phyloP scores from a whole-genome alignment of 2,329 filamentous ascomycete genomes.

The Aspergillus sp. region DNA sequence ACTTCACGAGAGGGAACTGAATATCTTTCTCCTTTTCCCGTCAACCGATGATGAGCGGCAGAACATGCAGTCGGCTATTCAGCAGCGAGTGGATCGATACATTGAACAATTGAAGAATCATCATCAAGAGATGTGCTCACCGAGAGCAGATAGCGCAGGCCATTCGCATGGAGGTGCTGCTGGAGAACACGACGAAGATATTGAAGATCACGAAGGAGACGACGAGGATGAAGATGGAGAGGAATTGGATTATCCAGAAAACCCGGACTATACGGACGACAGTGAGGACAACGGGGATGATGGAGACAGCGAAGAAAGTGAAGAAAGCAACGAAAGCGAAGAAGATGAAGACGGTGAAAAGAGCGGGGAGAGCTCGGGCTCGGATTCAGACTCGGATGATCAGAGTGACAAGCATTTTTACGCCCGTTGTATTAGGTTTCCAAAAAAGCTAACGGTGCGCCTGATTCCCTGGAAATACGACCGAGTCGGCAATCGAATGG shows the following conservation, averaged over 20 bases:
- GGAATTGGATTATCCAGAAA: too few relatives aligned
- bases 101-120: background rate
- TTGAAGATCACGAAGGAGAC: background rate
- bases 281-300: background rate
- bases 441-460: background rate
- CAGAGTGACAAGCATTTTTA: conserved; percentile 2
- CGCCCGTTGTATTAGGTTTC: background rate
- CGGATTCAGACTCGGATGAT: background rate
- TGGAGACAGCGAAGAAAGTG: background rate
- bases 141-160: background rate
- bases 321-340: background rate
- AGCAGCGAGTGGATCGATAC: background rate
- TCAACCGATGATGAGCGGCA: background rate
- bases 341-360: background rate
- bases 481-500: background rate
- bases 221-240: too few relatives aligned
- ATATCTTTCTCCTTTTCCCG: background rate
- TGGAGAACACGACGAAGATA: background rate
- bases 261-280: too few relatives aligned
- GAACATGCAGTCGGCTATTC: background rate
- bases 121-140: background rate
- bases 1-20: background rate
- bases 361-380: background rate
- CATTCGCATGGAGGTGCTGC: background rate
- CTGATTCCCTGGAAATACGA: background rate